A percentile compares a stretch with the other conserved stretches of the same genome.
Evolutionary conservation across 2,329 filamentous ascomycete species (phyloP).

Genomic region (Plectosphaerella sp.): DNA sequence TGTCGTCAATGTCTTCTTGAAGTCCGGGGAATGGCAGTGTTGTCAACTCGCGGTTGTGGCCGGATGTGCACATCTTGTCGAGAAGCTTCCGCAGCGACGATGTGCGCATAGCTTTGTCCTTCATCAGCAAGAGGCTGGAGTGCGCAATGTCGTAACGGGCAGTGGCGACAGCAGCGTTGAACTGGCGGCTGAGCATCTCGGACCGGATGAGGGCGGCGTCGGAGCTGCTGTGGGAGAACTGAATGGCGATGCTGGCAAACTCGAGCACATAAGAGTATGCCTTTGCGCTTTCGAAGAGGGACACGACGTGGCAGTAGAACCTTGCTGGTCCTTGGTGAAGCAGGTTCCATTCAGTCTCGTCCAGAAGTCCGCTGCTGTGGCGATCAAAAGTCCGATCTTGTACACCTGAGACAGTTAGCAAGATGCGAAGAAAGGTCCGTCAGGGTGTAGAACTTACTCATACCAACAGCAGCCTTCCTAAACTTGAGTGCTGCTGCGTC

Average conservation of each 20-base stretch:
- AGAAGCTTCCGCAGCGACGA: constrained; percentile 68
- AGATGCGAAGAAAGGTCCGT: background rate
- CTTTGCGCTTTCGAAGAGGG: constrained; percentile 73
- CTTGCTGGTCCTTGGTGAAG: constrained; percentile 69
- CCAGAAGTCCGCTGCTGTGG: constrained; percentile 64
- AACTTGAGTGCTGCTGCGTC: constrained; percentile 71
- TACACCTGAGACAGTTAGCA: constrained; percentile 35
- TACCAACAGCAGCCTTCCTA: constrained; percentile 74
- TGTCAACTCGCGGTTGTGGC: constrained; percentile 63
- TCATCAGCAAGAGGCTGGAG: constrained; percentile 69
- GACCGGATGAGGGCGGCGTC: constrained; percentile 44
- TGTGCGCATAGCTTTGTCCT: constrained; percentile 65
- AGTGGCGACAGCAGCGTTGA: constrained; percentile 74
- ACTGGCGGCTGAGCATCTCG: constrained; percentile 78
- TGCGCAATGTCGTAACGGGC: constrained; percentile 81
- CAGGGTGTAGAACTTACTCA: constrained; percentile 58
- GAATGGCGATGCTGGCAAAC: constrained; percentile 72
- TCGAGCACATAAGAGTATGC: constrained; percentile 78
- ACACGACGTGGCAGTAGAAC: constrained; percentile 84
- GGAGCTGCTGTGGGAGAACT: constrained; percentile 44
- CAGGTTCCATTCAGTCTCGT: constrained; percentile 67
- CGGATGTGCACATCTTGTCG: constrained; percentile 64
- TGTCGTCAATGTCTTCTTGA: constrained; percentile 72
- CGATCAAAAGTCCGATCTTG: constrained; percentile 41
- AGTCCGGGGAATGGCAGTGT: constrained; percentile 75